phyloP scores from a whole-genome alignment of 2,329 filamentous ascomycete genomes.

The Chaetomiaceae sp. region DNA sequence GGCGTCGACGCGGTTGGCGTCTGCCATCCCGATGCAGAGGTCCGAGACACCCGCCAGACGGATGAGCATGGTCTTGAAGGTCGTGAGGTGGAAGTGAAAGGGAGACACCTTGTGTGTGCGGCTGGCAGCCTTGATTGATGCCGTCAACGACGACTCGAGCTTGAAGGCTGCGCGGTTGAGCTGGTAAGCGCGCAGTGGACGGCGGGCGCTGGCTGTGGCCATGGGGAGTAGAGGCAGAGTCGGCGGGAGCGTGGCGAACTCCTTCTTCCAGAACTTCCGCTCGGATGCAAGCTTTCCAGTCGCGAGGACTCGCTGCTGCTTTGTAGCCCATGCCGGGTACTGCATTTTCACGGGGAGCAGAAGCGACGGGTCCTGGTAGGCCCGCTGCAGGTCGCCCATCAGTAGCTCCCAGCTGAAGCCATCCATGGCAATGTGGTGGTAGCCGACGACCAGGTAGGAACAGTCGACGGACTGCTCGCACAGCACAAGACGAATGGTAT shows the following conservation, averaged over 20 bases:
- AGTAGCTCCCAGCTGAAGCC: conserved; percentile 39
- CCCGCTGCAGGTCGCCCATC: conserved; percentile 37
- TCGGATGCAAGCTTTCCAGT: no score
- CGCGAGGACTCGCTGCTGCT: neutral
- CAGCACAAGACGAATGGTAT: conserved; percentile 30
- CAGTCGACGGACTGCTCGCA: conserved; percentile 28
- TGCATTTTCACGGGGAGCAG: no score
- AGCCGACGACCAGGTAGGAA: conserved; percentile 38
- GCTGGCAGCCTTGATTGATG: no score
- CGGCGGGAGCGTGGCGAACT: no score
- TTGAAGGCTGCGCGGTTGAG: no score
- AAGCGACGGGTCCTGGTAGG: no score
- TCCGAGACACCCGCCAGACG: conserved; percentile 27
- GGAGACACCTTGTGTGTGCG: conserved; percentile 1
- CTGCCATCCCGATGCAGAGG: conserved; percentile 37
- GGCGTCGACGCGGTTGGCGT: conserved; percentile 37
- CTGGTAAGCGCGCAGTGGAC: no score
- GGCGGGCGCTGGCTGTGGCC: no score
- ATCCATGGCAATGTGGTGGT: conserved; percentile 48
- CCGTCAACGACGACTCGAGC: no score
- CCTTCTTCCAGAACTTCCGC: no score
- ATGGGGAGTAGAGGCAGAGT: no score
- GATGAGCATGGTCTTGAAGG: no score
- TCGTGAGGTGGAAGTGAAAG: conserved; percentile 31
- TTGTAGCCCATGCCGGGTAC: neutral